Evolutionary conservation across 352 stramenopile species (phyloP).

Genomic region (Pythium vanterpoolii): DNA sequence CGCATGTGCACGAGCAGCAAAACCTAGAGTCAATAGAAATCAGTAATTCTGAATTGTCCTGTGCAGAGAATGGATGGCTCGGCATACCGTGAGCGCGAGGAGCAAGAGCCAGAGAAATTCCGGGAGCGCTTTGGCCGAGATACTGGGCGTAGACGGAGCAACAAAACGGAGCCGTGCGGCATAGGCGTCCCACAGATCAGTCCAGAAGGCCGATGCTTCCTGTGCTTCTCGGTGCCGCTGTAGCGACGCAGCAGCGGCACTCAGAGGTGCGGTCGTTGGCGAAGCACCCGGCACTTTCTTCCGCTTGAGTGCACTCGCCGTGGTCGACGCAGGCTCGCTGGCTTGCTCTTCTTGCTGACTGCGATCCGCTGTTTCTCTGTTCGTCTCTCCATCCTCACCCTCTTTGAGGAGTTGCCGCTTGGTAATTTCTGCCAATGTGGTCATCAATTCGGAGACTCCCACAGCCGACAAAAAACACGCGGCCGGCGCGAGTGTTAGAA

Average conservation of each 20-base stretch:
- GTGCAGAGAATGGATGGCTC: neutral
- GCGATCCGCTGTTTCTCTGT: neutral
- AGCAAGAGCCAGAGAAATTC: conserved; percentile 36
- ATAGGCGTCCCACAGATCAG: conserved; percentile 13
- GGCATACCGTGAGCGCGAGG: conserved; percentile 50
- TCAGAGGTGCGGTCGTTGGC: neutral
- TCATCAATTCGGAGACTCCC: conserved; percentile 68
- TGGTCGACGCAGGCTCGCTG: neutral
- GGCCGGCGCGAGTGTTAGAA: conserved; percentile 89
- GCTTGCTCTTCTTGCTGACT: neutral
- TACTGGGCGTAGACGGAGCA: neutral
- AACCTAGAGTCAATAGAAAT: conserved; percentile 29
- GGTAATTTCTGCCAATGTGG: conserved; percentile 18
- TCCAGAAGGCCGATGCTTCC: conserved; percentile 3
- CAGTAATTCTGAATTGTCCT: no score
- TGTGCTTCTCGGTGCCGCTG: neutral
- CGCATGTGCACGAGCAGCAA: conserved; percentile 65
- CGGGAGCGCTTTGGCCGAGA: conserved; percentile 8
- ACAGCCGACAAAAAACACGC: conserved; percentile 88
- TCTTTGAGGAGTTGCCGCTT: neutral
- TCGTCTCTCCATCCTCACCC: neutral
- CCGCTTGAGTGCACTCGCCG: conserved; percentile 4
- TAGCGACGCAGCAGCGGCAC: neutral
- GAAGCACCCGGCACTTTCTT: neutral
- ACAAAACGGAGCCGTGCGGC: neutral